Evolutionary conservation across 2,329 filamentous ascomycete species (phyloP), one percentile per base, ranked within the genome.

Genomic region (Arthrobotrys megalospora): DNA sequence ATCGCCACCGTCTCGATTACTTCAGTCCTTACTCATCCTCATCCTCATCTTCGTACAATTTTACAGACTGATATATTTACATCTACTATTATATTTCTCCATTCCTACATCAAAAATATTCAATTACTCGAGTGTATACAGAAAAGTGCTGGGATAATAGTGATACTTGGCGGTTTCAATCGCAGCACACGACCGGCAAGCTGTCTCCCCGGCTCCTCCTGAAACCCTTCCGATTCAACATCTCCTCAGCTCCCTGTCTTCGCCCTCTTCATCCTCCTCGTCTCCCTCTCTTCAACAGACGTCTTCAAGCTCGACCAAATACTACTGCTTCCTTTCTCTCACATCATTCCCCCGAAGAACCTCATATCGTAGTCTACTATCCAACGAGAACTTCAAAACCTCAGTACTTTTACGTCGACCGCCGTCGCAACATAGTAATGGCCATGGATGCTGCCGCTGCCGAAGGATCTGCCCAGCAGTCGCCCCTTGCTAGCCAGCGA

Each of bases 401-500:
- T 6, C 62, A 75, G 34, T 77, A 77, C 41, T 70, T 65, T 34
- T 69, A 77, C 66, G 60, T 66, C 72, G 64, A 76, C 65, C 52
- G 45, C 14, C 48, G 38, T 45, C 47, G 73, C 11, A 55, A 66
- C n/a, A 58, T 62, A n/a, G 38, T 70, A 48, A 77, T 77, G 73
- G 66, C 73, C 21, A 63, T 71, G 47, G 73, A 77, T 50, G 43
- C 72, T 6, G 45, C 64, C 55, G 65, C 73, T 6, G 36, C 64
- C 65, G 66, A 70, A 28, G 38, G 50, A 16, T 58, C 64, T 11
- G 24, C 38, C 32, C 62, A 66, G n/a, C 34, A 78, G 34, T 38
- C 55, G 16, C 52, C 67, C 79, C 83, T 87, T 60, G 86, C 87
- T 38, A 86, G 41, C 12, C 80, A 45, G 55, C 76, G 38, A 48